Percentiles rank a stretch among this genome's conserved stretches.
phyloP scores from a whole-genome alignment of 225 moss, liverwort and hornwort species.

The Rhytidiadelphus loreus region DNA sequence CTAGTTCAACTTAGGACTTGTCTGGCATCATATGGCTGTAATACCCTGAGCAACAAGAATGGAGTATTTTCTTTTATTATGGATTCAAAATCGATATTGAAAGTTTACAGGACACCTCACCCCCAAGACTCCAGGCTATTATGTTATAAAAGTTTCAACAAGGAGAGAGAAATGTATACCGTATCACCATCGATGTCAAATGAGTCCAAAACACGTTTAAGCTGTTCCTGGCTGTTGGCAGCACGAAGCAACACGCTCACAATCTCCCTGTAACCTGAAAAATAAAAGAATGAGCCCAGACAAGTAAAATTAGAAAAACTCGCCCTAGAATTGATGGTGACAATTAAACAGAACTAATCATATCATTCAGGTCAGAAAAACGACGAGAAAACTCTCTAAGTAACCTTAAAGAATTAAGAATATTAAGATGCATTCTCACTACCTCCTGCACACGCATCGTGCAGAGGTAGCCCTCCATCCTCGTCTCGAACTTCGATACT shows the following conservation, averaged over 20 bases:
- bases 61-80: background rate
- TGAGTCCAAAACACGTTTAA: conserved; percentile 32
- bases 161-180: conserved; percentile 1
- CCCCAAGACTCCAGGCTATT: background rate
- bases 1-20: background rate
- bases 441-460: conserved; percentile 66
- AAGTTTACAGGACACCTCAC: background rate
- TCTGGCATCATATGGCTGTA: background rate
- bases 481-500: conserved; percentile 47
- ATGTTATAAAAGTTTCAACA: background rate
- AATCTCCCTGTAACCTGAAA: conserved; percentile 39
- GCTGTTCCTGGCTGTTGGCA: conserved; percentile 36
- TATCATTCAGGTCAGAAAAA: background rate
- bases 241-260: conserved; percentile 38
- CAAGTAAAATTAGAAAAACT: background rate
- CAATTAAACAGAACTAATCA: background rate
- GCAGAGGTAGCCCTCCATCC: conserved; percentile 52
- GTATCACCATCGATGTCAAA: conserved; percentile 56
- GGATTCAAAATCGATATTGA: background rate
- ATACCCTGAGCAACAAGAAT: background rate
- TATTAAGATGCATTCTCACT: background rate
- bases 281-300: background rate
- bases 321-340: background rate
- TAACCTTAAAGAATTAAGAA: background rate
- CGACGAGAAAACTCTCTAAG: background rate